A percentile compares a stretch with the other conserved stretches of the same genome.
These are phyloP conservation scores for Striga asiatica DNA, from an alignment of 257 asterid genomes.

Conservation along the genomic window DNA sequence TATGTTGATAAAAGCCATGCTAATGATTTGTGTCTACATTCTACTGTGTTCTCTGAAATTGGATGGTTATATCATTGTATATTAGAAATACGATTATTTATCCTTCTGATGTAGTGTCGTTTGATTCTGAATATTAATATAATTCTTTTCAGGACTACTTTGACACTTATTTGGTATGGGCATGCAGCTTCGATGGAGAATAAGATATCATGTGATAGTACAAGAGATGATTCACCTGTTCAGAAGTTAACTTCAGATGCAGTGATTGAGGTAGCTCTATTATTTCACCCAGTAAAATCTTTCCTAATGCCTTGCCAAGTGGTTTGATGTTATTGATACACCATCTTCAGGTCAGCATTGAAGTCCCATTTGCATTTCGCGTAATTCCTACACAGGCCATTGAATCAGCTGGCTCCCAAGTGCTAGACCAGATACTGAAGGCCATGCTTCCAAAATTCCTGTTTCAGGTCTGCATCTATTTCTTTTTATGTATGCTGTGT, in stretches of 20 bases:
- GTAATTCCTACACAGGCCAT: slow-evolving; percentile 66
- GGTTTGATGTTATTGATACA: slow-evolving; percentile 10
- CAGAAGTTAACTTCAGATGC: slow-evolving; percentile 65
- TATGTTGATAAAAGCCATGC: neutral
- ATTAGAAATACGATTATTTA: slow-evolving; percentile 9
- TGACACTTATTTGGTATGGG: slow-evolving; percentile 96
- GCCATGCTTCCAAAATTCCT: slow-evolving; percentile 94
- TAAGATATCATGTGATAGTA: slow-evolving; percentile 25
- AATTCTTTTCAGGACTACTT: slow-evolving; percentile 72
- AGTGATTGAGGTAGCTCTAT: neutral
- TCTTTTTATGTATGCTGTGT: neutral
- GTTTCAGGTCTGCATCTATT: slow-evolving; percentile 57
- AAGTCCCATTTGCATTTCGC: slow-evolving; percentile 84
- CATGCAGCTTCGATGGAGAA: slow-evolving; percentile 99
- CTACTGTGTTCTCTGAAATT: neutral
- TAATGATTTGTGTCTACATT: neutral
- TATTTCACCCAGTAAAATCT: neutral
- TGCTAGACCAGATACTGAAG: slow-evolving; percentile 64
- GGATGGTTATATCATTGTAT: neutral
- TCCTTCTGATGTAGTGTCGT: slow-evolving; percentile 18
- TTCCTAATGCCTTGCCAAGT: slow-evolving; percentile 8
- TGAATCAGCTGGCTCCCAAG: slow-evolving; percentile 87
- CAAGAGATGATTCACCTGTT: slow-evolving; percentile 32
- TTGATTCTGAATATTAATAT: slow-evolving; percentile 38
- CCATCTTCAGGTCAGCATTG: slow-evolving; percentile 67